Percentiles rank a stretch among this genome's conserved stretches.
Conservation (phyloP, 345 rosid species). For the Populus ilicifolia region DNA sequence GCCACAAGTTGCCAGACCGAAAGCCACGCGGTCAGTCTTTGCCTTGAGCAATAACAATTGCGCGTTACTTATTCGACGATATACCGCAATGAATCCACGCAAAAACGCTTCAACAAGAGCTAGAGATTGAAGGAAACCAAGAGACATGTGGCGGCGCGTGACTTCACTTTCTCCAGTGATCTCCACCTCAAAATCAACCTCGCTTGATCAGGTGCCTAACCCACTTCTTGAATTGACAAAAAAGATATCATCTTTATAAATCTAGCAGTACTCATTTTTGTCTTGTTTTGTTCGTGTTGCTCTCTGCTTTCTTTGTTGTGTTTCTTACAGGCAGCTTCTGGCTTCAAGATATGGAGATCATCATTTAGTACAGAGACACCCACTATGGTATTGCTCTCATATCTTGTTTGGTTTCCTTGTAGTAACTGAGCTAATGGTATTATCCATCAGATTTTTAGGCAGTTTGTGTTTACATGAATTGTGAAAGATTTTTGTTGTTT, state of each 20-base stretch:
- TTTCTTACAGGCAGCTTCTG: slow-evolving; percentile 34
- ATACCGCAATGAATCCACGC: slow-evolving; percentile 23
- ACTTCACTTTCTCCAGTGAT: slow-evolving; percentile 54
- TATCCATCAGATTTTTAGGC: too few relatives aligned
- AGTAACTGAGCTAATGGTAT: too few relatives aligned
- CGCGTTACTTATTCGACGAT: slow-evolving; percentile 34
- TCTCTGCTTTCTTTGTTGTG: background rate
- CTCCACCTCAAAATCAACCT: slow-evolving; percentile 42
- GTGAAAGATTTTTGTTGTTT: too few relatives aligned
- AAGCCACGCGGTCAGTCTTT: too few relatives aligned
- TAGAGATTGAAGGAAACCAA: background rate
- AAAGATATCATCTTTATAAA: background rate
- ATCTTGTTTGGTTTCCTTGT: background rate
- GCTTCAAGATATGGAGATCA: slow-evolving; percentile 36
- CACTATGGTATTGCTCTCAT: slow-evolving; percentile 37
- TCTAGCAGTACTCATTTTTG: background rate
- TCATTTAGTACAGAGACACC: slow-evolving; percentile 31
- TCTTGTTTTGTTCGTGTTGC: background rate
- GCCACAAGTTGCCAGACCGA: background rate
- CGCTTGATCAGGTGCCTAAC: slow-evolving; percentile 38
- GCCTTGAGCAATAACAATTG: background rate
- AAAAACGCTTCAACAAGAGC: background rate
- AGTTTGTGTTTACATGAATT: too few relatives aligned
- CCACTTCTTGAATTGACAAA: background rate
- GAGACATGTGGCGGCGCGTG: slow-evolving; percentile 78